Conservation (phyloP, 176 grass and related monocot species). For the Coix lacrymajobi region DNA sequence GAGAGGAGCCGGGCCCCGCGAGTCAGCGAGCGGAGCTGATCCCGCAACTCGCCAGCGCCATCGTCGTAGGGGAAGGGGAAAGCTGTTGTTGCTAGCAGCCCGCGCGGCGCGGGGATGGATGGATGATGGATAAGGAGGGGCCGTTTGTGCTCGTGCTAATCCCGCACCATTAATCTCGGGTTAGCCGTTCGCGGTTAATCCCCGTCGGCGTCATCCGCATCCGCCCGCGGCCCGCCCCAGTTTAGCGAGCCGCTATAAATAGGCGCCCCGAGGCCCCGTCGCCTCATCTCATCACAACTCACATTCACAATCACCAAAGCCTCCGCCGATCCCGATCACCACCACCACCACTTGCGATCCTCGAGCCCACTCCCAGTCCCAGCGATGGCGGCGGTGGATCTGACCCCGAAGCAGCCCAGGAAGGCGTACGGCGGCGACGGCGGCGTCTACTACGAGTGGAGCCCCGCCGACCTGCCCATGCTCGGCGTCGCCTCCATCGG, state of each 20-base stretch:
- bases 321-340: not conserved
- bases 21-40: not conserved
- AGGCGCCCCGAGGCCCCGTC: not conserved
- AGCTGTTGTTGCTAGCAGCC: not conserved
- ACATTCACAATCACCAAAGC: not conserved
- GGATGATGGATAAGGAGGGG: too few species aligned
- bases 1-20: not conserved
- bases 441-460: slow-evolving; percentile 70
- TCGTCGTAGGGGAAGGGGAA: not conserved
- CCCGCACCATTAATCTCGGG: not conserved
- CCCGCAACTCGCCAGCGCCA: not conserved
- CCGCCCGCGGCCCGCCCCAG: too few species aligned
- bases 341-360: not conserved
- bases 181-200: not conserved
- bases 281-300: not conserved
- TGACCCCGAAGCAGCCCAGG: slow-evolving; percentile 53
- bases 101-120: too few species aligned
- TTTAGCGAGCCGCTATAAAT: too few species aligned
- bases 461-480: slow-evolving; percentile 71
- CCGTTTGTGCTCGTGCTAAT: not conserved
- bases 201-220: not conserved
- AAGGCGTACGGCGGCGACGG: slow-evolving; percentile 54
- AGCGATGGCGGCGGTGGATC: slow-evolving; percentile 68
- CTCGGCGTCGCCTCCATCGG: slow-evolving; percentile 74
- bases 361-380: not conserved